Evolutionary conservation across 148 eudicot genomes (phyloP).

Genomic region (Mesembryanthemum crystallinum): DNA sequence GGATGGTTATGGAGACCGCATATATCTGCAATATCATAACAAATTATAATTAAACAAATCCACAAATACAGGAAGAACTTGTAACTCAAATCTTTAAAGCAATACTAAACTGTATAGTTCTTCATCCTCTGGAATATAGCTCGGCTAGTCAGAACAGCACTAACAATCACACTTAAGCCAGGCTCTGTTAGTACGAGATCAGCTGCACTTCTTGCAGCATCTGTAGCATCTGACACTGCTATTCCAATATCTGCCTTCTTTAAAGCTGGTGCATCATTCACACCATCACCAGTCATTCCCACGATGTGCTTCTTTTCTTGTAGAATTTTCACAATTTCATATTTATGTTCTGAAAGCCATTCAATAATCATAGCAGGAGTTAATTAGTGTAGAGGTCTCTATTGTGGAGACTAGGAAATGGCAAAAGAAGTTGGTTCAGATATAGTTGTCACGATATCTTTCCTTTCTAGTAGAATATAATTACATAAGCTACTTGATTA

Average conservation of each 20-base stretch:
- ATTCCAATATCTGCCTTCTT: slow-evolving; percentile 81
- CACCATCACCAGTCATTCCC: slow-evolving; percentile 82
- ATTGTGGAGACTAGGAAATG: neutral
- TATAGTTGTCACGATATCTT: neutral
- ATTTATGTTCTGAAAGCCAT: slow-evolving; percentile 52
- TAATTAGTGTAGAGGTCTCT: neutral
- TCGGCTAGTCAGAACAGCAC: slow-evolving; percentile 72
- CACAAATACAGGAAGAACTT: neutral
- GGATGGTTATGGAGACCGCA: slow-evolving; percentile 71
- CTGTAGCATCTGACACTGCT: slow-evolving; percentile 73
- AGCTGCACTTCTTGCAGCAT: slow-evolving; percentile 72
- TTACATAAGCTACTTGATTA: too few relatives aligned
- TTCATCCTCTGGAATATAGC: slow-evolving; percentile 78
- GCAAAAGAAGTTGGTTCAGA: neutral
- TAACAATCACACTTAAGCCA: slow-evolving; percentile 66
- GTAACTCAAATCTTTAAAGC: neutral
- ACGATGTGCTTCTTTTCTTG: slow-evolving; percentile 65
- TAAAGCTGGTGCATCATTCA: slow-evolving; percentile 70
- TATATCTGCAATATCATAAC: slow-evolving; percentile 50
- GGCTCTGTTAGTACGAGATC: slow-evolving; percentile 75
- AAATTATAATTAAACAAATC: neutral
- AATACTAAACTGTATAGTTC: slow-evolving; percentile 55
- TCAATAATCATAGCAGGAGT: slow-evolving; percentile 10
- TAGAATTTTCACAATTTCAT: slow-evolving; percentile 63
- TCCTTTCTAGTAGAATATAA: too few relatives aligned